A percentile compares a stretch with the other conserved stretches of the same genome.
Conservation (phyloP, 108 stramenopile genomes). For the Pelagomonas calceolata region DNA sequence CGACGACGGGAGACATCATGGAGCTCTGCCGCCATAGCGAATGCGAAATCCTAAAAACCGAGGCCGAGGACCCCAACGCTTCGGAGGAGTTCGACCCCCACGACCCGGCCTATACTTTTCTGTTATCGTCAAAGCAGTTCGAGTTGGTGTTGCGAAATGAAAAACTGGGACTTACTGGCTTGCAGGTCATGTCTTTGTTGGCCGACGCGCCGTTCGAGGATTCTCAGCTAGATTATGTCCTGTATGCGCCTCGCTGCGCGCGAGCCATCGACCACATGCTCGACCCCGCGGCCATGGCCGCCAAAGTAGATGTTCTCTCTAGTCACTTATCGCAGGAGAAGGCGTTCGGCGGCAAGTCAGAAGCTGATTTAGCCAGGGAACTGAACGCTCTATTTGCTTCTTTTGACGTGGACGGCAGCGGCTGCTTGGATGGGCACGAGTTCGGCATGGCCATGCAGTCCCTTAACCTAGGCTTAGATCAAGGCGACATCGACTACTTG, state of each 20-base stretch:
- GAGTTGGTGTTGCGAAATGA: conserved; percentile 19
- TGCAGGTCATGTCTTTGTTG: conserved; percentile 35
- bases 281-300: conserved; percentile 6
- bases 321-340: background rate
- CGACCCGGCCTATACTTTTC: conserved; percentile 15
- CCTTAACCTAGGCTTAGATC: background rate
- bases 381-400: background rate
- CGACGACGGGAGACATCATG: conserved; percentile 30
- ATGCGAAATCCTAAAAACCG: background rate
- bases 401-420: conserved; percentile 2
- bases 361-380: background rate
- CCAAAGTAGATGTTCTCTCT: background rate
- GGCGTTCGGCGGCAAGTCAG: background rate
- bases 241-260: conserved; percentile 1
- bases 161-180: conserved; percentile 24
- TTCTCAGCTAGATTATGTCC: conserved; percentile 33
- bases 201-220: conserved; percentile 29
- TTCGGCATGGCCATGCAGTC: conserved; percentile 9
- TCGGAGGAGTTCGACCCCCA: conserved; percentile 10
- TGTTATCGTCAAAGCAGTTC: conserved; percentile 25
- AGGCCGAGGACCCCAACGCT: conserved; percentile 3
- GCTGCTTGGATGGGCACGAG: conserved; percentile 2
- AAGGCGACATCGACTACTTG: conserved; percentile 2
- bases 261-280: conserved; percentile 12
- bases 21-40: conserved; percentile 38